Base-by-base conservation (phyloP, 306 rosid genomes). In the Trifolium repens region DNA sequence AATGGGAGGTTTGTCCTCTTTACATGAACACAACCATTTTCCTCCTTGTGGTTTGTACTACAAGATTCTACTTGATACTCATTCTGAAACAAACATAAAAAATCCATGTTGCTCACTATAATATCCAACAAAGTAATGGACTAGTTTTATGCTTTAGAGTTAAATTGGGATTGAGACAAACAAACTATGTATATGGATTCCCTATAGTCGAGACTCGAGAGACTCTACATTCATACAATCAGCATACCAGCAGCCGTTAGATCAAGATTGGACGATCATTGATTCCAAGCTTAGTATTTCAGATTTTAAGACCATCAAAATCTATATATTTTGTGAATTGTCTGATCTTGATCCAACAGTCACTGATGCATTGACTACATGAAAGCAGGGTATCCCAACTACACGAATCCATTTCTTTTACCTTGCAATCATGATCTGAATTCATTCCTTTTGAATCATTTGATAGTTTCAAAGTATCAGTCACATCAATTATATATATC, bases 41-140 rank as follows among this genome's bases (percentile, higher is more conserved):
- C 67, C 19, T 47, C n/a, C 52, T 49, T 55, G 27, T 69, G 19
- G 24, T 26, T 5, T 14, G 53, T 12, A 39, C 73, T 78, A 85
- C 89, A 87, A 69, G 94, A 40, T 68, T 80, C 77, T 61, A 90
- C 88, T 0, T 78, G 30, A 72, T 90, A 90, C 83, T 90, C 96
- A 4, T 69, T 8, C 97, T 91, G 78, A 42, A 62, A 76, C 53
- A 44, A 35, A 69, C 53, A 58, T n/a, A 35, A 69, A 30, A 44
- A 76, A n/a, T 47, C 24, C 3, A 15, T 52, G 16, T 52, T 12
- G 35, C 14, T 72, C 72, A 22, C 54, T 44, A 10, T 11, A 68
- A 57, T 39, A 50, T 17, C 24, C 43, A 19, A 63, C 53, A 52
- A 47, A 13, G 53, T 22, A 9, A 37, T 1, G 14, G 26, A 81